Evolutionary conservation across 2,329 filamentous ascomycete species (phyloP).

Genomic region (Talaromyces sp.): DNA sequence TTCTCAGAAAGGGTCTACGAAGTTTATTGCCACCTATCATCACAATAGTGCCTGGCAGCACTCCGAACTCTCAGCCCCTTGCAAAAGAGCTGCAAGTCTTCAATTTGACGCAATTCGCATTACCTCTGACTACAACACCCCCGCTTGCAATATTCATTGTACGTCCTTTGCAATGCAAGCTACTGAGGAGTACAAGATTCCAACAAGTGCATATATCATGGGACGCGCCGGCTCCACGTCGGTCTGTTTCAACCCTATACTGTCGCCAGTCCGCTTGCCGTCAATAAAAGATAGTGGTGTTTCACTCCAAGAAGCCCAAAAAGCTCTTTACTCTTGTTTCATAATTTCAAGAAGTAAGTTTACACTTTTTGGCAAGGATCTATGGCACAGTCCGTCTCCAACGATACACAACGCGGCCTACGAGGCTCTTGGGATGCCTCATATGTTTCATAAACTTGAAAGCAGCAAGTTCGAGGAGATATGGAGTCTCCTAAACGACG

Average conservation of each 20-base stretch:
- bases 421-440: slow-evolving; percentile 18
- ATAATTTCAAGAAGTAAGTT: slow-evolving; percentile 14
- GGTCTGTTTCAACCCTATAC: slow-evolving; percentile 17
- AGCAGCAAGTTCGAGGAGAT: slow-evolving; percentile 11
- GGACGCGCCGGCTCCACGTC: slow-evolving; percentile 16
- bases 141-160: not conserved
- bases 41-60: not conserved
- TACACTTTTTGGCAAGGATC: slow-evolving; percentile 19
- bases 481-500: slow-evolving; percentile 11
- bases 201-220: slow-evolving; percentile 19
- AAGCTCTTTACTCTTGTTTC: slow-evolving; percentile 8
- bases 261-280: slow-evolving; percentile 17
- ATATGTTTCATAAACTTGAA: slow-evolving; percentile 14
- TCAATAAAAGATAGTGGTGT: not conserved
- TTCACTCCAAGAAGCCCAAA: not conserved
- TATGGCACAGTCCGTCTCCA: slow-evolving; percentile 20
- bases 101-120: not conserved
- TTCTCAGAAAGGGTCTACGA: not conserved
- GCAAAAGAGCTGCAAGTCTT: not conserved
- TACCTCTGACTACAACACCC: not conserved
- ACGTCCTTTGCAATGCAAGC: not conserved
- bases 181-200: slow-evolving; percentile 6
- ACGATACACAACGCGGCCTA: slow-evolving; percentile 23
- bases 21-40: not conserved
- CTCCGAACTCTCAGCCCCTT: not conserved